Evolutionary conservation across 805 yeast species (phyloP).

Genomic region (Kodamaea leandrae): DNA sequence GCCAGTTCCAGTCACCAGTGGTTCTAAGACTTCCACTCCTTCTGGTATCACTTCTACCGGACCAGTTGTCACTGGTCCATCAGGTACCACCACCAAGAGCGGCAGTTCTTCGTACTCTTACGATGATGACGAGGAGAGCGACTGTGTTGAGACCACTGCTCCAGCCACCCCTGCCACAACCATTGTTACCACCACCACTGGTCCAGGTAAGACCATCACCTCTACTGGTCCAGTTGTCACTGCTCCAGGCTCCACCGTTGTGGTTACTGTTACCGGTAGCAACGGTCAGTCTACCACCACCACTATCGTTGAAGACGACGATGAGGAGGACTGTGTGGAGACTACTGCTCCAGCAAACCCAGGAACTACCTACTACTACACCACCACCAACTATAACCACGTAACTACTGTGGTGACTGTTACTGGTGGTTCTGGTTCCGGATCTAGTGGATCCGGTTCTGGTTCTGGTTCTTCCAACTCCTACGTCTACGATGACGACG

Average conservation of each 20-base stretch:
- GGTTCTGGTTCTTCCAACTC: slow-evolving; percentile 6
- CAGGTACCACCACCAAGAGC: slow-evolving; percentile 1
- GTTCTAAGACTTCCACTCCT: no score
- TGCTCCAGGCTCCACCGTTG: background rate
- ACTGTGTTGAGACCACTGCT: slow-evolving; percentile 7
- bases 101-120: slow-evolving; percentile 2
- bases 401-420: slow-evolving; percentile 7
- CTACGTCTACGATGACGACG: slow-evolving; percentile 5
- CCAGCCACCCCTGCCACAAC: slow-evolving; percentile 4
- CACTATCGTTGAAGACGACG: slow-evolving; percentile 11
- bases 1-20: slow-evolving; percentile 1
- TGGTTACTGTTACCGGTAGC: slow-evolving; percentile 5
- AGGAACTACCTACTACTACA: slow-evolving; percentile 7
- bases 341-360: background rate
- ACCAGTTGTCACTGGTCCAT: no score
- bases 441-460: slow-evolving; percentile 4
- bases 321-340: slow-evolving; percentile 8
- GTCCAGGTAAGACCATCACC: slow-evolving; percentile 1
- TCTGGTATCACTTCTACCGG: no score
- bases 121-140: slow-evolving; percentile 8
- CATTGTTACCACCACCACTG: background rate
- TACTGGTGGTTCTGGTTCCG: slow-evolving; percentile 3
- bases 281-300: slow-evolving; percentile 5
- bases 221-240: slow-evolving; percentile 3
- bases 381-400: slow-evolving; percentile 12